phyloP scores from a whole-genome alignment of 139 green algal genomes.

The Gonium pectorale region DNA sequence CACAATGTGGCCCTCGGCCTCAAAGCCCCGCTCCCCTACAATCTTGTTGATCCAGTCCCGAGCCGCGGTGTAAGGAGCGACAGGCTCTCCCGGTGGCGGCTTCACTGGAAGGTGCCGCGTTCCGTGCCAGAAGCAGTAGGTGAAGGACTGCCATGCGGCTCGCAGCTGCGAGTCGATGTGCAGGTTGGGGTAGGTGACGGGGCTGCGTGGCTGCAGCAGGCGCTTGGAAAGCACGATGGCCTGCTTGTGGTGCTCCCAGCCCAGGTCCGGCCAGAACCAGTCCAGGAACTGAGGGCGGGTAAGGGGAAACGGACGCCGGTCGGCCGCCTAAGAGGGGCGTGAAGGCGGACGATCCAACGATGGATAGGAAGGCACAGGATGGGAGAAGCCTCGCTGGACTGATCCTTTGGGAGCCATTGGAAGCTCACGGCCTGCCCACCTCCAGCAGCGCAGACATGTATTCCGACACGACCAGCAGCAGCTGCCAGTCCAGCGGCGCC shows the following conservation, averaged over 20 bases:
- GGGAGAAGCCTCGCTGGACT: no score
- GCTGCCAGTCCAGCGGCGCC: slow-evolving; percentile 36
- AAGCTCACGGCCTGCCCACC: not conserved
- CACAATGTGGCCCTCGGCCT: slow-evolving; percentile 27
- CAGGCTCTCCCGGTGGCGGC: not conserved
- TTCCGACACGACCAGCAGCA: slow-evolving; percentile 39
- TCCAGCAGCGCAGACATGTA: slow-evolving; percentile 34
- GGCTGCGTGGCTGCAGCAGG: slow-evolving; percentile 30
- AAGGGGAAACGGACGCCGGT: not conserved
- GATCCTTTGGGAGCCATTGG: no score
- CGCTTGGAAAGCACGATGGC: slow-evolving; percentile 41
- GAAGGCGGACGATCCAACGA: no score
- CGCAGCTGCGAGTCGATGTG: slow-evolving; percentile 29
- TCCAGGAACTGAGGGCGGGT: slow-evolving; percentile 31
- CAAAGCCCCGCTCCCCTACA: slow-evolving; percentile 30
- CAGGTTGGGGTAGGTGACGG: not conserved
- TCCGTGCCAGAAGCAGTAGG: slow-evolving; percentile 43
- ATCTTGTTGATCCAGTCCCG: slow-evolving; percentile 31
- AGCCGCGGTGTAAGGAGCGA: not conserved
- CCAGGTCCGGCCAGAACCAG: slow-evolving; percentile 40
- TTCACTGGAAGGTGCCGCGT: not conserved
- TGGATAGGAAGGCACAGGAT: no score
- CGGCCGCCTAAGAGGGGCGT: not conserved
- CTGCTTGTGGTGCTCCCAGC: slow-evolving; percentile 45
- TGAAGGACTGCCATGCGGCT: slow-evolving; percentile 33